Evolutionary conservation across 768 basidiomycete species (phyloP), one percentile per base, ranked within the genome.

Genomic region (Serendipita indica): DNA sequence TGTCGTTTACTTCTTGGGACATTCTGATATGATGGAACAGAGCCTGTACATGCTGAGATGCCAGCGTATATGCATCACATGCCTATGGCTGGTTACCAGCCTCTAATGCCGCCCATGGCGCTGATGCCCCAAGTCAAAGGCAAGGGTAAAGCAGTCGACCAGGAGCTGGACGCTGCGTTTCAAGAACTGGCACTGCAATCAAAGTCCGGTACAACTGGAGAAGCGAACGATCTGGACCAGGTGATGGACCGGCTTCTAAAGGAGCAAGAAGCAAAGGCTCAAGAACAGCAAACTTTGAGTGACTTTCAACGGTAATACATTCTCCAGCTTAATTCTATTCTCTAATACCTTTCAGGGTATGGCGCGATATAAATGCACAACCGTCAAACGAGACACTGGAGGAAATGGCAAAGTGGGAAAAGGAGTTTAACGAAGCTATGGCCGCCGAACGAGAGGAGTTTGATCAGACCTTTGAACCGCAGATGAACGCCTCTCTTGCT

Each of bases 321-420:
- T 46, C 25, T 34, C 27, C 20, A 10, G 20, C 16, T 62, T 57
- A 49, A 60, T 25, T 12, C 22, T 56, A 28, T 57, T 18, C 7
- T 52, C 64, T 28, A 61, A 35, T 10, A 32, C 41, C 61, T 57
- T 39, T 32, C 18, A 89, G 86, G 37, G 72, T 79, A 34, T 86
- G 80, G 84, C 73, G 32, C n/a, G 49, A 54, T 27, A 54, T 54
- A 16, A 57, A 30, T 33, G 39, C 30, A 13, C 27, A 3, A 7
- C 46, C 41, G 3, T 39, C 25, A 35, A 58, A 32, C 25, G 49
- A 22, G 7, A 52, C 30, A 13, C 78, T 3, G 65, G 73, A 22
- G 82, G 84, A 87, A 60, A 67, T 86, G 58, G 79, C 81, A 1
- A 83, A 81, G 68, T 89, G 87, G 87, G 89, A 90, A 68, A 78